Evolutionary conservation across 768 basidiomycete species (phyloP), one percentile per base, ranked within the genome.

Genomic region (Cytidiella melzeri): DNA sequence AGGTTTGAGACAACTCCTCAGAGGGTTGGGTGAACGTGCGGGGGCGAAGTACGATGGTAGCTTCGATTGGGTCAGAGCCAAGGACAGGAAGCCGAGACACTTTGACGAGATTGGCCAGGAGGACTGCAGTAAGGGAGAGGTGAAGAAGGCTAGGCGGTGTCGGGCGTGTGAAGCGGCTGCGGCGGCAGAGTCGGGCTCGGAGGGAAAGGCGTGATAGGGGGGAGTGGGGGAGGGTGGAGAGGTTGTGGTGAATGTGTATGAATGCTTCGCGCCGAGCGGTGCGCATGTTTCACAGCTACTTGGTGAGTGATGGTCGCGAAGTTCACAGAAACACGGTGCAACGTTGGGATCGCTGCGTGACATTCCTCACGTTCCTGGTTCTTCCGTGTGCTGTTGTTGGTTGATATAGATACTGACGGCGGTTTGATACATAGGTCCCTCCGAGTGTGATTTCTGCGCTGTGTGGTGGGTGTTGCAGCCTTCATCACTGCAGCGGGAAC

Each of bases 1-100:
- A 39, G 90, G 90, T 23, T 70, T 92, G 20, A 75, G 90, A 38
- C 77, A 76, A 40, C 75, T 91, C 40, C 89, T 92, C 64, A 73
- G 76, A 13, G 77, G 74, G 5, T 61, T 68, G 12, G 66, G 62
- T 13, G 56, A 61, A 19, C 56, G 56, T 34, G 56, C 61, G 26
- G 51, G 55, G 21, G 60, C 63, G 48, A 55, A 53, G 34, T 64
- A 62, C 46, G 63, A 65, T 42, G 54, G 61, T 26, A 53, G 47
- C 15, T 65, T 64, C 45, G 64, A 65, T 48, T 65, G 64, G 64
- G 58, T 53, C 15, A 34, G 30, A 34, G 15, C 30, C 9, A 34
- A 15, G 30, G 30, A 34, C 30, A 7, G 30, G 30, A 34, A 34
- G 30, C 30, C 30, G 30, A 7, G 30, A 15, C 30, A 34, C 30